Evolutionary conservation across 1,284 basidiomycete genomes (phyloP).

Genomic region (Papiliotrema nemorosa): DNA sequence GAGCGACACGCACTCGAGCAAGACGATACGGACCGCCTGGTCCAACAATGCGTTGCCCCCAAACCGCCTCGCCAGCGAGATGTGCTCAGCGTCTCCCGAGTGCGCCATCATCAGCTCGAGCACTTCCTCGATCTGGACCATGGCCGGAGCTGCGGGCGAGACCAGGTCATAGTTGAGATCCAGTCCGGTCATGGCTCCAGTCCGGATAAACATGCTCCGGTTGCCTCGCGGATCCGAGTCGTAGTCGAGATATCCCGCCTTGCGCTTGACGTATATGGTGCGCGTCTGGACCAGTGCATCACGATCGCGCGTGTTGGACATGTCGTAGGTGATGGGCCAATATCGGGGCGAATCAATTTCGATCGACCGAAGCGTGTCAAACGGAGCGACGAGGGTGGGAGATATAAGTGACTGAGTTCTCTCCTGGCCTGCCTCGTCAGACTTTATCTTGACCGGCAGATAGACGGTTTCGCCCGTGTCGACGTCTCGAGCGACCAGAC

Average conservation of each 20-base stretch:
- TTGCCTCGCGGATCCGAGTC: slow-evolving; percentile 88
- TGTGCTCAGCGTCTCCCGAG: slow-evolving; percentile 69
- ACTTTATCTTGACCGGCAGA: slow-evolving; percentile 80
- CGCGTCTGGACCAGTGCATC: slow-evolving; percentile 67
- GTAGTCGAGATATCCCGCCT: slow-evolving; percentile 88
- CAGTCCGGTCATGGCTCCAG: slow-evolving; percentile 70
- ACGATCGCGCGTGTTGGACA: slow-evolving; percentile 64
- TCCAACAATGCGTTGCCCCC: slow-evolving; percentile 49
- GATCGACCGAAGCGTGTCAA: slow-evolving; percentile 72
- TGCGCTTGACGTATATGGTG: slow-evolving; percentile 85
- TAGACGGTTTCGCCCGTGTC: slow-evolving; percentile 86
- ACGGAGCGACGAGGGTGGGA: slow-evolving; percentile 84
- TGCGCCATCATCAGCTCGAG: slow-evolving; percentile 79
- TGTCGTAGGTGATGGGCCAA: slow-evolving; percentile 83
- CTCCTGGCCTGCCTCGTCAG: slow-evolving; percentile 57
- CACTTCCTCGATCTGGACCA: slow-evolving; percentile 64
- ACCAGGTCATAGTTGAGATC: slow-evolving; percentile 71
- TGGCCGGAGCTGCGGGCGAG: slow-evolving; percentile 59
- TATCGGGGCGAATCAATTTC: slow-evolving; percentile 88
- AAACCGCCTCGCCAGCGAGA: slow-evolving; percentile 72
- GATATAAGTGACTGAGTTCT: slow-evolving; percentile 67
- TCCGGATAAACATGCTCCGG: slow-evolving; percentile 77
- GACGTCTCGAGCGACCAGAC: slow-evolving; percentile 83
- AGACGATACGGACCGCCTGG: slow-evolving; percentile 61
- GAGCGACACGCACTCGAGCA: slow-evolving; percentile 81